Base-by-base conservation (phyloP, 2,329 filamentous ascomycete genomes). In the Fusarium robinianum region DNA sequence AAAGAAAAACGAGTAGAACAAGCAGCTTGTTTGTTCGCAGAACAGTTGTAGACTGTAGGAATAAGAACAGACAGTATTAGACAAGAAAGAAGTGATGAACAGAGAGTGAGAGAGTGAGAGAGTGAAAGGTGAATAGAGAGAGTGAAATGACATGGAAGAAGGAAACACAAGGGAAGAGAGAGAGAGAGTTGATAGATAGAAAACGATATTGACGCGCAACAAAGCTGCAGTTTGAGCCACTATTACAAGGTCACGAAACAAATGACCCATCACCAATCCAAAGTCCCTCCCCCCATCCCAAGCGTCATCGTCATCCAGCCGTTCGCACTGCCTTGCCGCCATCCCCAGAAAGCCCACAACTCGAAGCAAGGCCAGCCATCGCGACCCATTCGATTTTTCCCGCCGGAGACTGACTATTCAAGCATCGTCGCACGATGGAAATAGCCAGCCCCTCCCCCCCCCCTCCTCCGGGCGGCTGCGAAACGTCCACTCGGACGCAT, bases 11-110 rank as follows among this genome's bases (percentile, higher is more conserved):
- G 36, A 33, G 23, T 21, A 22, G 48, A 56, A 53, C 50, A 50
- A 55, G 31, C 25, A 31, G 25, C 34, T 55, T 51, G 49, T 47
- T 55, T 53, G 51, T 47, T 44, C 38, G 22, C 22, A n/a, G 34
- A 38, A 36, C 30, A 41, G 27, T 6, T 19, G 4, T 5, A 22
- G 10, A n/a, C n/a, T n/a, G n/a, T n/a, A n/a, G n/a, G n/a, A n/a
- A n/a, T n/a, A n/a, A n/a, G n/a, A n/a, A n/a, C n/a, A n/a, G n/a
- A n/a, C n/a, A n/a, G n/a, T n/a, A n/a, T n/a, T n/a, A n/a, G n/a
- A n/a, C n/a, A n/a, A n/a, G n/a, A n/a, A n/a, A n/a, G 14, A 18
- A 41, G 37, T 24, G 37, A 46, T 30, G 9, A 22, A 33, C 15
- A 27, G 15, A 46, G 30, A 54, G 48, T 43, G 27, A 46, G 42